Percentiles rank a stretch among this genome's conserved stretches.
phyloP scores from a whole-genome alignment of 208 protist species.

The Angomonas ambiguus region DNA sequence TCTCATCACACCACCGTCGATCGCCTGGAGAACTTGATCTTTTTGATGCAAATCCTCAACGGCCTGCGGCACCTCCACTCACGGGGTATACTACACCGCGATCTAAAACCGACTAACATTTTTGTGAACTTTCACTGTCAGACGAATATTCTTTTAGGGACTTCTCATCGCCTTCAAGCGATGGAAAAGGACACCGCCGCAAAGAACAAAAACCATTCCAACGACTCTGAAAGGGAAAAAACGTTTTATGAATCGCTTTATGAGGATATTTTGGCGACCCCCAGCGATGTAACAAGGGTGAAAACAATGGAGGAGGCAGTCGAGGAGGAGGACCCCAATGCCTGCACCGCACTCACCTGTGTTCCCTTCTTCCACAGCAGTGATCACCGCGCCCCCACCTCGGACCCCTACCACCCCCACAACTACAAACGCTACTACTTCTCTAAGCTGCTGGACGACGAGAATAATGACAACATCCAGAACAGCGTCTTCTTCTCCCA shows the following conservation, averaged over 20 bases:
- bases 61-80: constrained; percentile 72
- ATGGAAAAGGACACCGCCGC: no score
- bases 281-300: background rate
- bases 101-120: constrained; percentile 85
- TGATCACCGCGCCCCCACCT: background rate
- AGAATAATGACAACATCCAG: background rate
- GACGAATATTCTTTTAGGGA: background rate
- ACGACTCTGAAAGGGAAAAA: background rate
- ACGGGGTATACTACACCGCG: constrained; percentile 66
- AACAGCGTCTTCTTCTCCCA: background rate
- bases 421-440: constrained; percentile 4
- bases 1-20: constrained; percentile 41
- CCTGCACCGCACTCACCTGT: background rate
- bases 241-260: background rate
- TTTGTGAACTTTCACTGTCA: constrained; percentile 80
- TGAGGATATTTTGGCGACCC: background rate
- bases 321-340: background rate
- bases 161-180: background rate
- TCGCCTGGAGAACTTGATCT: constrained; percentile 74
- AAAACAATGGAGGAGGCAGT: background rate
- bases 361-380: background rate
- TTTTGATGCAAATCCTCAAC: constrained; percentile 51
- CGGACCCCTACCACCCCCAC: background rate
- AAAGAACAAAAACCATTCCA: no score
- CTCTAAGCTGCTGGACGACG: background rate